A percentile compares a stretch with the other conserved stretches of the same genome.
Evolutionary conservation across 768 basidiomycete species (phyloP).

Genomic region (Rhodocollybia butyracea): DNA sequence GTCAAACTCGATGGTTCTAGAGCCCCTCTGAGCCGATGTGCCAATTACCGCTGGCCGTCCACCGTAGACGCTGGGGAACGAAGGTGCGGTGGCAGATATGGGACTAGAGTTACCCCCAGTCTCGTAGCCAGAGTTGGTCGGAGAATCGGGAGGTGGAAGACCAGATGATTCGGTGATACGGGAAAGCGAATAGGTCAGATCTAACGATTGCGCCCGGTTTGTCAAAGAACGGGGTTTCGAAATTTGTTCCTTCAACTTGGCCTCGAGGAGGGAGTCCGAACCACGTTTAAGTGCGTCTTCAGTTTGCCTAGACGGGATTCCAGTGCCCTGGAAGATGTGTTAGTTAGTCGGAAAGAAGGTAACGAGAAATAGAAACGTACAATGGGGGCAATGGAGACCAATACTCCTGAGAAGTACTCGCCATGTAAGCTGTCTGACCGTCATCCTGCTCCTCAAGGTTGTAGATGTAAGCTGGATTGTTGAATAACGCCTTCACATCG

Average conservation of each 20-base stretch:
- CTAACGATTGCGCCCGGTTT: constrained; percentile 87
- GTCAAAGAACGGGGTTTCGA: constrained; percentile 78
- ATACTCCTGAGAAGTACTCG: constrained; percentile 56
- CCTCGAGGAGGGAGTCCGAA: constrained; percentile 79
- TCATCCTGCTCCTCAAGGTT: constrained; percentile 74
- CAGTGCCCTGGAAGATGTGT: constrained; percentile 49
- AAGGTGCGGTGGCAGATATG: constrained; percentile 73
- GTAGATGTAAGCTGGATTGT: constrained; percentile 80
- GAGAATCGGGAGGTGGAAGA: constrained; percentile 72
- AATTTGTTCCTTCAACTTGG: constrained; percentile 76
- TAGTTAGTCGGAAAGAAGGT: constrained; percentile 17
- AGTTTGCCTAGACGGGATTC: constrained; percentile 62
- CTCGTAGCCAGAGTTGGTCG: constrained; percentile 73
- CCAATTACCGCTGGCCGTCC: constrained; percentile 41
- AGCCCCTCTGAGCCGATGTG: constrained; percentile 36
- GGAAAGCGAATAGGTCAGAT: constrained; percentile 81
- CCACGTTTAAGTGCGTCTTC: constrained; percentile 81
- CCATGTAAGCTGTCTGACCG: constrained; percentile 51
- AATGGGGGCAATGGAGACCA: constrained; percentile 79
- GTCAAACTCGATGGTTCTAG: constrained; percentile 25
- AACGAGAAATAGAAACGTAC: constrained; percentile 37
- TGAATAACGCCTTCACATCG: constrained; percentile 94
- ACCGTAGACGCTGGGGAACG: constrained; percentile 84
- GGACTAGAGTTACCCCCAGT: constrained; percentile 78
- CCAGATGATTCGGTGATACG: constrained; percentile 71